Evolutionary conservation across 352 stramenopile species (phyloP).

Genomic region (Globisporangium nodosum): DNA sequence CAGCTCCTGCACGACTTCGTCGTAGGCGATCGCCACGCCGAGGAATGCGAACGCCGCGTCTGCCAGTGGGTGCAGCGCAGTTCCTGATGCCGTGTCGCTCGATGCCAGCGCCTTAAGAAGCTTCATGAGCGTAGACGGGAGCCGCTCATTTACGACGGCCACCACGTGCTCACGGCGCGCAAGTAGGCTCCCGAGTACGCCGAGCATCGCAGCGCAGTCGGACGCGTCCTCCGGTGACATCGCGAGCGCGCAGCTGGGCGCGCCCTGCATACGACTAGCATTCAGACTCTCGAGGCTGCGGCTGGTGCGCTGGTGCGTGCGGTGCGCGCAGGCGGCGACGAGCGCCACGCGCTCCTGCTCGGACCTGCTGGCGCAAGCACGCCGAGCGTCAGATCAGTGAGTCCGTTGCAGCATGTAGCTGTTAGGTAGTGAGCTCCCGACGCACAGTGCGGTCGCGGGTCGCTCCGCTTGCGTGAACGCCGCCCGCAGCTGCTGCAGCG

Average conservation of each 20-base stretch:
- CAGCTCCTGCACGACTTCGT: conserved; percentile 43
- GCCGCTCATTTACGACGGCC: conserved; percentile 38
- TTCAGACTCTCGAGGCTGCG: conserved; percentile 34
- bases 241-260: not conserved
- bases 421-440: not conserved
- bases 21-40: conserved; percentile 21
- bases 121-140: conserved; percentile 52
- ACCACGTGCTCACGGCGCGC: conserved; percentile 17
- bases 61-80: conserved; percentile 8
- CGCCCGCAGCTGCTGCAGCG: conserved; percentile 10
- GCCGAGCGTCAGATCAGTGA: no score
- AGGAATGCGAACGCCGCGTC: conserved; percentile 26
- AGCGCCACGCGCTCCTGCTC: conserved; percentile 13
- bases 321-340: conserved; percentile 27
- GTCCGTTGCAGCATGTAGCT: no score
- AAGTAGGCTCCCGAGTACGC: conserved; percentile 23
- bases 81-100: not conserved
- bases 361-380: conserved; percentile 3
- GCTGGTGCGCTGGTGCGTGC: conserved; percentile 25
- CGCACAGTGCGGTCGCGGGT: conserved; percentile 1
- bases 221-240: conserved; percentile 2
- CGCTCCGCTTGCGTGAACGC: not conserved
- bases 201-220: conserved; percentile 17
- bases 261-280: conserved; percentile 16
- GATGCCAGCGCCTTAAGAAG: conserved; percentile 30